phyloP scores from a whole-genome alignment of 2,329 filamentous ascomycete species.

The Aspergillus brunneoviolaceus region DNA sequence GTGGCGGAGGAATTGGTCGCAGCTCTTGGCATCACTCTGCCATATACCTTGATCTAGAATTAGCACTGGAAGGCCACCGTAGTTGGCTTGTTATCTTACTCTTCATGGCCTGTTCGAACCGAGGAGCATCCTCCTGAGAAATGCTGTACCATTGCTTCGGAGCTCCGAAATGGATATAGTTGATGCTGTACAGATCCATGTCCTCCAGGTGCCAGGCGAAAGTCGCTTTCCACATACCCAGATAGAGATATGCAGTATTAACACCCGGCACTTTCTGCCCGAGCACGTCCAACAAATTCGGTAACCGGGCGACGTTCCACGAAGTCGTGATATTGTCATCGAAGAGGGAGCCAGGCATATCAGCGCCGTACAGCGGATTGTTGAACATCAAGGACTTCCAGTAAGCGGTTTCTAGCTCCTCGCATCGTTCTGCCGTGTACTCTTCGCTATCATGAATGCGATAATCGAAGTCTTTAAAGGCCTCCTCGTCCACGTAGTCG shows the following conservation, averaged over 20 bases:
- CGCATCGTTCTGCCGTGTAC: slow-evolving; percentile 86
- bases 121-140: slow-evolving; percentile 87
- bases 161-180: slow-evolving; percentile 97
- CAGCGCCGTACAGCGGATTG: slow-evolving; percentile 89
- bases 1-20: slow-evolving; percentile 92
- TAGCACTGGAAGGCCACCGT: not conserved
- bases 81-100: slow-evolving; percentile 41
- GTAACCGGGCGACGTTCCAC: slow-evolving; percentile 95
- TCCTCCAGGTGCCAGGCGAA: slow-evolving; percentile 99
- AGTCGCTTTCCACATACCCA: slow-evolving; percentile 99
- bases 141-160: slow-evolving; percentile 99
- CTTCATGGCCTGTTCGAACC: slow-evolving; percentile 94
- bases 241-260: slow-evolving; percentile 95
- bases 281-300: slow-evolving; percentile 88
- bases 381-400: slow-evolving; percentile 98
- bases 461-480: slow-evolving; percentile 90
- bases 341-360: slow-evolving; percentile 94
- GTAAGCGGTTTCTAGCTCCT: slow-evolving; percentile 90
- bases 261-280: slow-evolving; percentile 96
- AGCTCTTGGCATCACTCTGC: slow-evolving; percentile 92
- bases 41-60: slow-evolving; percentile 59
- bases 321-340: slow-evolving; percentile 70
- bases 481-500: slow-evolving; percentile 81
- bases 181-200: slow-evolving; percentile 98
- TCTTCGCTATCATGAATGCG: slow-evolving; percentile 79